Percentiles rank a stretch among this genome's conserved stretches.
These are phyloP conservation scores for Chondrostereum purpureum DNA, from an alignment of 1,284 basidiomycete genomes.

Conservation along the genomic window DNA sequence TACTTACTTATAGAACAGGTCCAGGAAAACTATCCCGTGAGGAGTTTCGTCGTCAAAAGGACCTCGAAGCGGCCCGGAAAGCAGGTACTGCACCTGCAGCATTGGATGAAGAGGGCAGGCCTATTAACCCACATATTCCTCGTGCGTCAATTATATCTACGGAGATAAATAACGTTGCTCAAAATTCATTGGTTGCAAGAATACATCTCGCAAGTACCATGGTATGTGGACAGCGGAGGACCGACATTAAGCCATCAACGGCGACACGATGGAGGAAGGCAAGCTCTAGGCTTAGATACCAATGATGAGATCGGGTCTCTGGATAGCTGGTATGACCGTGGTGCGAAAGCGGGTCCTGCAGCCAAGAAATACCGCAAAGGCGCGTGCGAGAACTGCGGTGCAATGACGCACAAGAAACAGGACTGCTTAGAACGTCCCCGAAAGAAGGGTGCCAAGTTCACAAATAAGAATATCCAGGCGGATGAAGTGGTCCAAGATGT, in stretches of 20 bases:
- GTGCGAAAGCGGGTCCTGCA: conserved; percentile 79
- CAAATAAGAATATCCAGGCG: conserved; percentile 83
- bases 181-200: conserved; percentile 38
- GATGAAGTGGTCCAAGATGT: conserved; percentile 88
- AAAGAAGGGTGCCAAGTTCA: conserved; percentile 93
- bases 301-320: conserved; percentile 52
- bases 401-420: conserved; percentile 66
- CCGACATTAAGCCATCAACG: conserved; percentile 94
- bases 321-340: conserved; percentile 90
- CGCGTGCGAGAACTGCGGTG: conserved; percentile 8
- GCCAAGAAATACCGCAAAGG: conserved; percentile 51
- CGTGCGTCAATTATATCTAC: conserved; percentile 44
- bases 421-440: conserved; percentile 97
- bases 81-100: conserved; percentile 96
- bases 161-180: no score
- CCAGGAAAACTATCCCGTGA: conserved; percentile 85
- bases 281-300: conserved; percentile 17
- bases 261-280: conserved; percentile 62
- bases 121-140: conserved; percentile 98
- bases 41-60: conserved; percentile 91
- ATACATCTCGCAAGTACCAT: conserved; percentile 93
- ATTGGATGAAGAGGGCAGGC: conserved; percentile 87
- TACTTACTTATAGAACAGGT: conserved; percentile 23
- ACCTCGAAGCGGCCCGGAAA: conserved; percentile 93
- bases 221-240: conserved; percentile 92